Percentiles rank a stretch among this genome's conserved stretches.
These are phyloP conservation scores for Termitomyces sp. DNA, from an alignment of 768 basidiomycete species.

Conservation along the genomic window DNA sequence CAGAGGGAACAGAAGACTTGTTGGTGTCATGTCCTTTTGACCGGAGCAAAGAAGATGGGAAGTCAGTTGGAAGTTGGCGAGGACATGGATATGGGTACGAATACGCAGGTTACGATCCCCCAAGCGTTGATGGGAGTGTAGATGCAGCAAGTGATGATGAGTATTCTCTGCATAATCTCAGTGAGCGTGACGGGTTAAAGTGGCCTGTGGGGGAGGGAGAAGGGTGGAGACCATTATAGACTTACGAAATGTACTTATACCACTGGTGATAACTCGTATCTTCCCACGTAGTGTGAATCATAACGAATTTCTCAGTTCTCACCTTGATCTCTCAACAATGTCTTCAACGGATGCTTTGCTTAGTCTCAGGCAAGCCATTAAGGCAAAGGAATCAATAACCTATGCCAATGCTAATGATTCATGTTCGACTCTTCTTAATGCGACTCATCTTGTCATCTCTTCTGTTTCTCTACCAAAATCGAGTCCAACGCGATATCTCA, in stretches of 20 bases:
- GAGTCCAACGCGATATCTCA: conserved; percentile 71
- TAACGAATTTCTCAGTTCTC: no score
- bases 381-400: conserved; percentile 41
- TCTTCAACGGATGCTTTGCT: conserved; percentile 45
- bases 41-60: background rate
- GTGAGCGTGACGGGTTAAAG: conserved; percentile 49
- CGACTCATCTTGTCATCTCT: conserved; percentile 61
- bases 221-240: conserved; percentile 14
- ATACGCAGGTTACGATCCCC: conserved; percentile 52
- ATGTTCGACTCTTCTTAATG: conserved; percentile 42
- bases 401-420: conserved; percentile 40
- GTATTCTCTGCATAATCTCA: conserved; percentile 2
- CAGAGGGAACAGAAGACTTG: conserved; percentile 15
- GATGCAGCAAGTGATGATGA: conserved; percentile 15
- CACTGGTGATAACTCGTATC: background rate
- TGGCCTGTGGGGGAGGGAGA: conserved; percentile 53
- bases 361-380: conserved; percentile 58
- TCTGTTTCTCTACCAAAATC: conserved; percentile 60
- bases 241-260: background rate
- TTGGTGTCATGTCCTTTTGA: background rate
- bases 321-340: conserved; percentile 17
- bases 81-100: conserved; percentile 1
- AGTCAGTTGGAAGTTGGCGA: conserved; percentile 1
- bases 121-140: conserved; percentile 33
- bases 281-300: background rate